Evolutionary conservation across 441 rosid species (phyloP).

Genomic region (Bocquillonia castaneifolia): DNA sequence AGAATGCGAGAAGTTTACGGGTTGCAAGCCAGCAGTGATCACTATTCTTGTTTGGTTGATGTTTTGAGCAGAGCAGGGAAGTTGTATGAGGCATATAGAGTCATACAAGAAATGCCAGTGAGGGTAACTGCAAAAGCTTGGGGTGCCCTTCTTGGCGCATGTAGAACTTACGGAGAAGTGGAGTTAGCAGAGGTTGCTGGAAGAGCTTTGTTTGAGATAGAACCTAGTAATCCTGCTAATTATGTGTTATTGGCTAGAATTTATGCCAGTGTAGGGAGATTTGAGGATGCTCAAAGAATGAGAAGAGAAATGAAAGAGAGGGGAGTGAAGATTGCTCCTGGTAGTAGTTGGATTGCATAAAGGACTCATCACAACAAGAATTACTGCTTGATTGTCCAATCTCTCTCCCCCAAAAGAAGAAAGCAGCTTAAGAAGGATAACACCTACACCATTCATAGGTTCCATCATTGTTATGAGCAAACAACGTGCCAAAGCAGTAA

Average conservation of each 20-base stretch:
- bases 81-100: constrained; percentile 47
- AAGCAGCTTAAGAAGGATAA: neutral
- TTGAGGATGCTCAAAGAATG: constrained; percentile 54
- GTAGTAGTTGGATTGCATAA: constrained; percentile 54
- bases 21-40: constrained; percentile 45
- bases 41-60: constrained; percentile 62
- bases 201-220: constrained; percentile 45
- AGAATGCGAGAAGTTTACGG: constrained; percentile 43
- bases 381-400: too few species aligned
- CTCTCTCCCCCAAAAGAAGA: too few species aligned
- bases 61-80: constrained; percentile 58
- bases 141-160: constrained; percentile 68
- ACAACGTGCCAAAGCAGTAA: neutral
- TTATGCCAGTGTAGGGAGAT: constrained; percentile 51
- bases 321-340: constrained; percentile 50
- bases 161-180: constrained; percentile 53
- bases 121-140: constrained; percentile 56
- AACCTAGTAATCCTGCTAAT: constrained; percentile 59
- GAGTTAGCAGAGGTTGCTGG: constrained; percentile 60
- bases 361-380: too few species aligned
- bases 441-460: neutral
- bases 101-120: constrained; percentile 47
- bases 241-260: constrained; percentile 48
- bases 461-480: neutral
- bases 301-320: constrained; percentile 52